Conservation (phyloP, 2,329 filamentous ascomycete genomes). For the Verticillium dahliae region DNA sequence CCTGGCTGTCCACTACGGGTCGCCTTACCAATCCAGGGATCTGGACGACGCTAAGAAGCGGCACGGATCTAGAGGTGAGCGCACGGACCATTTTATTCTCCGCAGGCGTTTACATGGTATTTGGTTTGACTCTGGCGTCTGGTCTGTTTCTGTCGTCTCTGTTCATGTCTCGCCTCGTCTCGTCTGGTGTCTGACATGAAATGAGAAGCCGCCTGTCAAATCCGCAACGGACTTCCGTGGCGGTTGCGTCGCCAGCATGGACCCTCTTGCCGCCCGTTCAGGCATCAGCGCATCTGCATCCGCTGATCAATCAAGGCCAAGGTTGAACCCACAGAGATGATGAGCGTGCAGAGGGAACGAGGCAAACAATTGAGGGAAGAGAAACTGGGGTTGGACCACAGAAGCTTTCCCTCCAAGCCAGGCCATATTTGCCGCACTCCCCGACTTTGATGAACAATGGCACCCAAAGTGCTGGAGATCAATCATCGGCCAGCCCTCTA, state of each 20-base stretch:
- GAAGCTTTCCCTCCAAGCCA: too few species aligned
- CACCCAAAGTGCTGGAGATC: too few species aligned
- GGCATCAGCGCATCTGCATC: background rate
- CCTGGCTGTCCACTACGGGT: background rate
- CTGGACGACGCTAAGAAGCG: background rate
- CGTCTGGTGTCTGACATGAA: background rate
- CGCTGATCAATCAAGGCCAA: too few species aligned
- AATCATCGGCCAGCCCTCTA: too few species aligned
- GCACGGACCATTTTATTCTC: background rate
- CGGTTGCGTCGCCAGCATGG: background rate
- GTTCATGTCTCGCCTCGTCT: too few species aligned
- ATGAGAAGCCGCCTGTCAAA: background rate
- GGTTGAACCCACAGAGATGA: too few species aligned
- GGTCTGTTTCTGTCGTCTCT: background rate
- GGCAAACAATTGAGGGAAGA: too few species aligned
- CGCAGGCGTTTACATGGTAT: background rate
- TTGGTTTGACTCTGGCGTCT: background rate
- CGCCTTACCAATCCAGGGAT: background rate
- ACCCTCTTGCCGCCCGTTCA: background rate
- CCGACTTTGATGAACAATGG: too few species aligned
- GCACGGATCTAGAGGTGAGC: background rate
- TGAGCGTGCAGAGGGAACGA: too few species aligned
- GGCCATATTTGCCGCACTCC: too few species aligned
- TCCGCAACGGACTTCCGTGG: background rate
- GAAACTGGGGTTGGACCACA: too few species aligned